phyloP scores from a whole-genome alignment of 2,329 filamentous ascomycete genomes.

The Lasiodiplodia hormozganensis region DNA sequence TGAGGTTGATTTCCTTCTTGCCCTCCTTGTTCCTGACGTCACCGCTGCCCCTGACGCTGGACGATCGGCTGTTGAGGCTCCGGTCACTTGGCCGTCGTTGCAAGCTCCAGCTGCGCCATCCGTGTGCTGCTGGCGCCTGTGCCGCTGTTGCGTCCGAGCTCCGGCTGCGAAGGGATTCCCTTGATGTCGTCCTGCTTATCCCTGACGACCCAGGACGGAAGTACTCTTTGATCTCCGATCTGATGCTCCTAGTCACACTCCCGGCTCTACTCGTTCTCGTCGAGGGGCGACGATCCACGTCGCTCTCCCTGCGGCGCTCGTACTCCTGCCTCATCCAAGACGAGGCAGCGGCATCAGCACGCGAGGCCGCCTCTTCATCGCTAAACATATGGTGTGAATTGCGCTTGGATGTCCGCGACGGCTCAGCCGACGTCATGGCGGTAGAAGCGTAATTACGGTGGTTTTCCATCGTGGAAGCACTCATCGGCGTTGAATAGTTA shows the following conservation, averaged over 20 bases:
- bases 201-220: conserved; percentile 47
- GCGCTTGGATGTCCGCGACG: conserved; percentile 49
- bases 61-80: conserved; percentile 36
- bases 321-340: conserved; percentile 55
- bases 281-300: conserved; percentile 32
- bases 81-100: conserved; percentile 43
- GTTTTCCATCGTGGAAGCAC: conserved; percentile 48
- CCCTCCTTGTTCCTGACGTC: conserved; percentile 35
- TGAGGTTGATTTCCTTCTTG: conserved; percentile 50
- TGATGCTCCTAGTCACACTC: conserved; percentile 47
- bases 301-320: conserved; percentile 45
- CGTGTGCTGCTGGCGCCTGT: conserved; percentile 33
- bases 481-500: conserved; percentile 50
- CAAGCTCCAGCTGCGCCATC: conserved; percentile 50
- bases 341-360: conserved; percentile 47
- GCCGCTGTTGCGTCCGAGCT: conserved; percentile 19
- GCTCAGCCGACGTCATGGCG: conserved; percentile 50
- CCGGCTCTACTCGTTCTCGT: conserved; percentile 38
- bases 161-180: conserved; percentile 39
- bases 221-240: conserved; percentile 50
- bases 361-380: conserved; percentile 39
- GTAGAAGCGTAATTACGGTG: conserved; percentile 48
- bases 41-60: conserved; percentile 33
- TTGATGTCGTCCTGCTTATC: conserved; percentile 45
- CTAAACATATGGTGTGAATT: conserved; percentile 45